Evolutionary conservation across 805 yeast species (phyloP), one percentile per base, ranked within the genome.

Genomic region (Teunomyces aglyptinius): DNA sequence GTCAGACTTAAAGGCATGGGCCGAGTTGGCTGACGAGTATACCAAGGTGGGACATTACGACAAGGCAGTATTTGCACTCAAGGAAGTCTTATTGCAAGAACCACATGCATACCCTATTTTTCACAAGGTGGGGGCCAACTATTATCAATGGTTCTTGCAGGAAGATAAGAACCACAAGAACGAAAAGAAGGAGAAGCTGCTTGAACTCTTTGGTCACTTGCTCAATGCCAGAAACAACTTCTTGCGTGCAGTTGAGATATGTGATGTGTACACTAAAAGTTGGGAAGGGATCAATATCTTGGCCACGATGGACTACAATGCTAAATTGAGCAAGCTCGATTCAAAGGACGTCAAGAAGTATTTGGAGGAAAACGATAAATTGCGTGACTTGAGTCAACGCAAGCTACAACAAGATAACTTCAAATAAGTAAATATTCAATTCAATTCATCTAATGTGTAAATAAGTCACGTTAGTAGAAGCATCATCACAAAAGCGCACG

Each of bases 1-100:
- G 1, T 62, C 83, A 16, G 98, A 94, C 63, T 70, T 79, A 2
- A 82, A 85, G 51, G 70, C 86, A 2, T 89, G 96, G 96, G 74
- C 82, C 41, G 96, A 88, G 63, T 70, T 90, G 46, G 85, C 82
- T 3, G 80, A 81, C 31, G 70, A 77, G n/a, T 92, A 92, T 60
- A 64, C 64, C 19, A 61, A 68, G 11, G 50, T 75, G 6, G 90
- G 90, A 1, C 82, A 83, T 57, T 82, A 77, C 53, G 84, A 80
- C 29, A 82, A 83, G 55, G 84, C 94, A 0, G 74, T 86, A 5
- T 81, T 75, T 60, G 75, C 88, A 46, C 75, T 78, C 22, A 81
- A 87, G 58, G 97, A 92, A 59, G 78, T 87, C 2, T 64, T 91
- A 12, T 58, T 87, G 28, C 73, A 79, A 19, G 76, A 75, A 46